Evolutionary conservation across 345 rosid species (phyloP).

Genomic region (Eutrema yunnanense): DNA sequence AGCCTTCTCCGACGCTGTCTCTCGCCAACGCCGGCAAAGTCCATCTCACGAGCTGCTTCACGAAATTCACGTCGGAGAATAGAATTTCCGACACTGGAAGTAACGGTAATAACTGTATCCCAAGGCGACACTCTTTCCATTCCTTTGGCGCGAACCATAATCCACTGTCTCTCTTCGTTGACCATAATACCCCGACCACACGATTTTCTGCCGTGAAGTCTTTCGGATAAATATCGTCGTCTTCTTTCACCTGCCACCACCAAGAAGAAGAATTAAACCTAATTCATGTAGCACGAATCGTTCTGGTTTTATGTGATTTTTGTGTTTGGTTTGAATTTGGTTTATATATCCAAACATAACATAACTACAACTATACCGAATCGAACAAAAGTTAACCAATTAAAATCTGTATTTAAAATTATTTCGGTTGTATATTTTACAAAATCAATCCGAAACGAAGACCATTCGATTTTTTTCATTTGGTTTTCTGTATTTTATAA

Average conservation of each 20-base stretch:
- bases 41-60: conserved; percentile 74
- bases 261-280: not conserved
- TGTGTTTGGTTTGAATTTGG: not conserved
- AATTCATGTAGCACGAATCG: not conserved
- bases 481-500: not conserved
- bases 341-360: too few relatives aligned
- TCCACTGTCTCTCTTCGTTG: conserved; percentile 83
- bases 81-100: conserved; percentile 64
- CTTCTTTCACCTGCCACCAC: conserved; percentile 85
- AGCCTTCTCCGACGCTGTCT: conserved; percentile 77
- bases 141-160: conserved; percentile 89
- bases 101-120: conserved; percentile 77
- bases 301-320: not conserved
- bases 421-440: too few relatives aligned
- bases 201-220: conserved; percentile 76
- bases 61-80: conserved; percentile 57
- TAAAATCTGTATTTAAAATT: not conserved
- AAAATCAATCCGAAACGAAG: not conserved
- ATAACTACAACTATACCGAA: too few relatives aligned
- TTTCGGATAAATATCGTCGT: conserved; percentile 37
- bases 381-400: not conserved
- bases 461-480: not conserved
- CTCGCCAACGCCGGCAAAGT: conserved; percentile 60
- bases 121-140: conserved; percentile 78
- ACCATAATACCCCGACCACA: conserved; percentile 80